A percentile compares a stretch with the other conserved stretches of the same genome.
Conservation (phyloP, 2,329 filamentous ascomycete species). For the Apiospora arundinis region DNA sequence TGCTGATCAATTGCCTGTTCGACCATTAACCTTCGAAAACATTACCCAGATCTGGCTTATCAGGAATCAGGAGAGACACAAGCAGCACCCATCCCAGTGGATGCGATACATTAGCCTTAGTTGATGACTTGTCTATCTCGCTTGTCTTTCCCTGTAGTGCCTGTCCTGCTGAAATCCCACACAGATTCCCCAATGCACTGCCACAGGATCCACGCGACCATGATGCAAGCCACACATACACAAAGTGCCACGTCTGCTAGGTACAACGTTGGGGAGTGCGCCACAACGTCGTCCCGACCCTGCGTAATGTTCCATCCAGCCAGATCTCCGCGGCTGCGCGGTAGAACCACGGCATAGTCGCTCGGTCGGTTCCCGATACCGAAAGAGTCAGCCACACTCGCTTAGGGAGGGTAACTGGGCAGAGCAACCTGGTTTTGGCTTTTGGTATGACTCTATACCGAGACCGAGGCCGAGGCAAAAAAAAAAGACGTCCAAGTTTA, state of each 20-base stretch:
- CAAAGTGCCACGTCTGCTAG: background rate
- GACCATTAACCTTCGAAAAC: background rate
- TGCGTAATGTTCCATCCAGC: background rate
- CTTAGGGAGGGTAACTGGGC: too few species aligned
- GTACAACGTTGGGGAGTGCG: background rate
- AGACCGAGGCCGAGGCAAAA: background rate
- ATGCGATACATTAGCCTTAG: background rate
- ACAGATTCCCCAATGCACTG: background rate
- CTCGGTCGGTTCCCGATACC: background rate
- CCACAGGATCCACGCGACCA: background rate
- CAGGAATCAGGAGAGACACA: background rate
- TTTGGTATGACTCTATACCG: constrained; percentile 13
- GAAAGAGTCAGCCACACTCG: background rate
- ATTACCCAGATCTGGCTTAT: background rate
- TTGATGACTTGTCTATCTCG: background rate
- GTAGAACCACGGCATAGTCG: constrained; percentile 12
- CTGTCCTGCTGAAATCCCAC: background rate
- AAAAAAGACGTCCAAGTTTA: background rate
- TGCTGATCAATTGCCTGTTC: background rate
- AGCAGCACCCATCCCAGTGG: too few species aligned
- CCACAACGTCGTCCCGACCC: constrained; percentile 5
- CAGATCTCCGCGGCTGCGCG: background rate
- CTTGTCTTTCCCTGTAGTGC: too few species aligned
- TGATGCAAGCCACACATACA: background rate
- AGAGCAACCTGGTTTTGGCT: background rate